phyloP scores from a whole-genome alignment of 164 flowering plant genomes.

The Tetracentron sinense region DNA sequence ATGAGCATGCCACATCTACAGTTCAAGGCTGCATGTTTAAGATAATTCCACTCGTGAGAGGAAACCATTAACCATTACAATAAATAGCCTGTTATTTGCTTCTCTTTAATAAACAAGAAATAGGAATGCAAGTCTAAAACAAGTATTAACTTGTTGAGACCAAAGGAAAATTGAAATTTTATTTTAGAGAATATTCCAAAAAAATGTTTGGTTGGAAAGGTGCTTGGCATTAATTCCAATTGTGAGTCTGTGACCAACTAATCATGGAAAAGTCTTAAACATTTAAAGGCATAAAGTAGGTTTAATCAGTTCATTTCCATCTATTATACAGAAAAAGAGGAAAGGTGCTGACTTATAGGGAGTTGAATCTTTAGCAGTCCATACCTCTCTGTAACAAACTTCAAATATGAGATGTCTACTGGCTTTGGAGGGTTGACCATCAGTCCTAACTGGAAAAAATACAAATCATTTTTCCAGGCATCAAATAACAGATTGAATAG shows the following conservation, averaged over 20 bases:
- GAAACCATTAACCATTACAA: too few species aligned
- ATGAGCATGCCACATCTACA: too few species aligned
- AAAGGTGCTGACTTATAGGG: background rate
- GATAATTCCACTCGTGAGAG: too few species aligned
- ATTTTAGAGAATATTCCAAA: too few species aligned
- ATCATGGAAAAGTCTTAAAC: background rate
- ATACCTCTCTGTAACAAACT: constrained; percentile 71
- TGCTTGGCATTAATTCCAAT: too few species aligned
- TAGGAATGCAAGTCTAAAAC: background rate
- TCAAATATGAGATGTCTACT: constrained; percentile 84
- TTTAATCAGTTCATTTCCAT: too few species aligned
- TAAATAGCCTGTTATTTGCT: too few species aligned
- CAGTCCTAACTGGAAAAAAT: constrained; percentile 67
- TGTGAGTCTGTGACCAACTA: background rate
- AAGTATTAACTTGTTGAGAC: too few species aligned
- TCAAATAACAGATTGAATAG: background rate
- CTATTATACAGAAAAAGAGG: background rate
- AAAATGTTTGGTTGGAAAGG: too few species aligned
- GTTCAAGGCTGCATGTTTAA: too few species aligned
- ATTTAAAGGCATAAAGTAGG: background rate
- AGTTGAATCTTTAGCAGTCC: constrained; percentile 6
- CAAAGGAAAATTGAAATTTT: too few species aligned
- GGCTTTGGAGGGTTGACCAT: constrained; percentile 97
- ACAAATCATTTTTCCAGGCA: background rate
- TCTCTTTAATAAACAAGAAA: too few species aligned